Conservation (phyloP, 179 eudicot genomes). For the Drosera spatulata region DNA sequence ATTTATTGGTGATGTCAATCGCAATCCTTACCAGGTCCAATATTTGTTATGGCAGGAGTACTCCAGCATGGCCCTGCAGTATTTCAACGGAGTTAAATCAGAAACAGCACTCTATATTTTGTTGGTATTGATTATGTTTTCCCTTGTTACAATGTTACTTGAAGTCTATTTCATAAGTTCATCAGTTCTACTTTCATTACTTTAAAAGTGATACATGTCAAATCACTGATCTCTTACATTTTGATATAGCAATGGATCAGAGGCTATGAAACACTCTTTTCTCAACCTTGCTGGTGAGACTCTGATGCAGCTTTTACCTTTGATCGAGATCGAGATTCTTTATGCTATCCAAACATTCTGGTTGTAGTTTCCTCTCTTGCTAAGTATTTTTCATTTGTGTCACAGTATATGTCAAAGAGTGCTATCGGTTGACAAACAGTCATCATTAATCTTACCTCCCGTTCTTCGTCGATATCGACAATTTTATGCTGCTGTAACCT, state of each 20-base stretch:
- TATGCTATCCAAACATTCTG: background rate
- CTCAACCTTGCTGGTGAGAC: constrained; percentile 75
- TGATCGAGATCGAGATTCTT: background rate
- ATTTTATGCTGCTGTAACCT: constrained; percentile 24
- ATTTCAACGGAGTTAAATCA: constrained; percentile 47
- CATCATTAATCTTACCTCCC: constrained; percentile 66
- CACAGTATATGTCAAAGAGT: constrained; percentile 80
- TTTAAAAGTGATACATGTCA: constrained; percentile 1
- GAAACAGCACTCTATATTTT: constrained; percentile 53
- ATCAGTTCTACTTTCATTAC: background rate
- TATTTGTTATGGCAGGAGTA: constrained; percentile 47
- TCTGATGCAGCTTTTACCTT: background rate
- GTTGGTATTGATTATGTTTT: constrained; percentile 33
- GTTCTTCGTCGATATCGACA: constrained; percentile 61
- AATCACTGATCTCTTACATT: background rate
- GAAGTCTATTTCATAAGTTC: background rate
- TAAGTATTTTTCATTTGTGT: constrained; percentile 6
- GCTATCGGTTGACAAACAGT: constrained; percentile 73
- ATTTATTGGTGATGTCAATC: background rate
- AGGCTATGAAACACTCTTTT: constrained; percentile 54
- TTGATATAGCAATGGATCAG: constrained; percentile 70
- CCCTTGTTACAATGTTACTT: background rate
- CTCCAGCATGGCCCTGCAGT: constrained; percentile 71
- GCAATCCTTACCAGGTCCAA: background rate
- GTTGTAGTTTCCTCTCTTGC: background rate